Percentiles rank a stretch among this genome's conserved stretches.
Evolutionary conservation across 192 early-diverging fungal genomes (phyloP).

Genomic region (Coemansia erecta): DNA sequence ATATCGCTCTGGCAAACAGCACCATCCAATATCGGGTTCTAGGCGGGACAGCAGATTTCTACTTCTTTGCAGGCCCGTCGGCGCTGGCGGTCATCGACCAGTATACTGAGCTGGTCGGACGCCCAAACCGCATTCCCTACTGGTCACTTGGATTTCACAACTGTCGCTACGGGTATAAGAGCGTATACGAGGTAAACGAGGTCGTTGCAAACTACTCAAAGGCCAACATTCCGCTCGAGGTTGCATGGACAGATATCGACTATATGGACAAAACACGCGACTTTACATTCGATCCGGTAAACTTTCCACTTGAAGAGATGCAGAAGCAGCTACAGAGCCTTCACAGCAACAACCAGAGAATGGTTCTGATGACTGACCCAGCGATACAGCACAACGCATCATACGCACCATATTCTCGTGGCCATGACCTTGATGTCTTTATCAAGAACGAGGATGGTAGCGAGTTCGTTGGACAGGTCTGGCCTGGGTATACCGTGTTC

Average conservation of each 20-base stretch:
- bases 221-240: slow-evolving; percentile 62
- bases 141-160: slow-evolving; percentile 67
- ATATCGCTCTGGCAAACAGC: slow-evolving; percentile 51
- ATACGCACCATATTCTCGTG: slow-evolving; percentile 57
- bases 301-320: slow-evolving; percentile 57
- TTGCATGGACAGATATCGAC: slow-evolving; percentile 68
- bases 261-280: slow-evolving; percentile 66
- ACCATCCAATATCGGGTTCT: slow-evolving; percentile 65
- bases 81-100: slow-evolving; percentile 47
- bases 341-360: slow-evolving; percentile 52
- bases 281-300: slow-evolving; percentile 59
- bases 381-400: slow-evolving; percentile 54
- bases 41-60: slow-evolving; percentile 66
- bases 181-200: slow-evolving; percentile 55
- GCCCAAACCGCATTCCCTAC: slow-evolving; percentile 59
- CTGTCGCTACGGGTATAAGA: slow-evolving; percentile 63
- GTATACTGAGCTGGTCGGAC: slow-evolving; percentile 66
- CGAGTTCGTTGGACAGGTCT: slow-evolving; percentile 58
- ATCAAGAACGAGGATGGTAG: slow-evolving; percentile 58
- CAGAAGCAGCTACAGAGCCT: slow-evolving; percentile 45
- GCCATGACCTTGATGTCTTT: slow-evolving; percentile 55
- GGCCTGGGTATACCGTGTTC: slow-evolving; percentile 65
- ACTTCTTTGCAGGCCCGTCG: slow-evolving; percentile 58
- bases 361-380: slow-evolving; percentile 67
- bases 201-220: slow-evolving; percentile 57